Evolutionary conservation across 345 rosid species (phyloP).

Genomic region (Diplotaxis tenuifolia): DNA sequence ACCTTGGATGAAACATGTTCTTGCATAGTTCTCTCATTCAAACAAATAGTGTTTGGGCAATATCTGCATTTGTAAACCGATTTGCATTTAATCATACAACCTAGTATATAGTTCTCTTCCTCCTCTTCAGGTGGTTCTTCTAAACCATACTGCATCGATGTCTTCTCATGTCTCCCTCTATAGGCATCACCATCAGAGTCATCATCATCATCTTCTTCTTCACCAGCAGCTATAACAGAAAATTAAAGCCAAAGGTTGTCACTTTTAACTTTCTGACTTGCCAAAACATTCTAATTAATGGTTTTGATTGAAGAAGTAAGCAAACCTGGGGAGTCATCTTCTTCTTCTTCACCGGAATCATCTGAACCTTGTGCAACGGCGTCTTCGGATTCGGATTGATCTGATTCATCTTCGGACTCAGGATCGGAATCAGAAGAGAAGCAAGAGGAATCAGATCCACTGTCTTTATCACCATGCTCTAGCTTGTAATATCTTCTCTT

Average conservation of each 20-base stretch:
- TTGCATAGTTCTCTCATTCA: conserved; percentile 65
- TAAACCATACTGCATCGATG: conserved; percentile 11
- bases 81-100: conserved; percentile 61
- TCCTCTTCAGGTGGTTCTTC: conserved; percentile 32
- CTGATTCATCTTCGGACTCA: conserved; percentile 41
- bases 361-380: conserved; percentile 43
- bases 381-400: conserved; percentile 38
- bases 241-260: neutral
- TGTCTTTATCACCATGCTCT: conserved; percentile 71
- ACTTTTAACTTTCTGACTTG: neutral
- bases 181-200: conserved; percentile 41
- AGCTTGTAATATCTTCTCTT: conserved; percentile 75
- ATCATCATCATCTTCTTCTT: conserved; percentile 36
- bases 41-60: conserved; percentile 68
- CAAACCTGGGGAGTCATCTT: conserved; percentile 58
- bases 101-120: conserved; percentile 46
- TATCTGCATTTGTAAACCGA: conserved; percentile 80
- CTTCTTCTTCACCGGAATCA: conserved; percentile 34
- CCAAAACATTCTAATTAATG: neutral
- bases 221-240: conserved; percentile 16
- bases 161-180: conserved; percentile 22
- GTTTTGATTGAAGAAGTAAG: conserved; percentile 24
- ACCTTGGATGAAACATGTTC: conserved; percentile 87
- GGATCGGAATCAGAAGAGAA: conserved; percentile 73
- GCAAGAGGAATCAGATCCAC: conserved; percentile 57